Evolutionary conservation across 2,329 filamentous ascomycete genomes (phyloP), one percentile per base, ranked within the genome.

Genomic region (Botrytis hyacinthi): DNA sequence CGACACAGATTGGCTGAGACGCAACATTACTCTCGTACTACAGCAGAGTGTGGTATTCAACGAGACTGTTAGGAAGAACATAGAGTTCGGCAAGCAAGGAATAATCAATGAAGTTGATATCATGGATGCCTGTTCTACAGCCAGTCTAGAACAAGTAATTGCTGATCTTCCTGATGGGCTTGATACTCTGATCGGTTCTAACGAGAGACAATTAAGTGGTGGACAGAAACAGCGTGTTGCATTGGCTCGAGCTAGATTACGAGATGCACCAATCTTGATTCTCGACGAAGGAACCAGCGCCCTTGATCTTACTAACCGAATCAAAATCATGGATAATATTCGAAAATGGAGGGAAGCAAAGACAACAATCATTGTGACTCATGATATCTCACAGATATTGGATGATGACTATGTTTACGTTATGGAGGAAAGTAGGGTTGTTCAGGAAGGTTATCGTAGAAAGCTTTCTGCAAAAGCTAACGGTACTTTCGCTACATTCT

Each of bases 341-440:
- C 87, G 93, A 12, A 80, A 87, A 32, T 98, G 94, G 95, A 87
- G 96, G 35, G 84, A 83, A 51, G 91, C 88, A 0, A 96, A 93
- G 80, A 98, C 95, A 0, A 98, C 95, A 0, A 93, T 98, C 70
- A 89, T 98, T 76, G 95, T 98, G 78, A 98, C 96, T 0, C 95
- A 98, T 79, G 94, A 98, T 76, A 87, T 96, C 46, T 87, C 89
- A 0, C 92, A 95, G 76, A 95, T 98, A 16, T 81, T 83, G 7
- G 83, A 89, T 0, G 81, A 90, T 0, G 94, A 98, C 76, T 95
- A 91, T 75, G 87, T 97, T 0, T 97, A 95, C 77, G 87, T 97
- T 18, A 84, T 98, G 80, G 91, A 95, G 46, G 83, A 89, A 18
- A 92, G 93, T 0, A 80, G 80, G 0, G 84, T 97, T 0, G 87